Percentiles rank a stretch among this genome's conserved stretches.
These are phyloP conservation scores for Helicostylum pulchrum DNA, from an alignment of 192 early-diverging fungal species.

Conservation along the genomic window DNA sequence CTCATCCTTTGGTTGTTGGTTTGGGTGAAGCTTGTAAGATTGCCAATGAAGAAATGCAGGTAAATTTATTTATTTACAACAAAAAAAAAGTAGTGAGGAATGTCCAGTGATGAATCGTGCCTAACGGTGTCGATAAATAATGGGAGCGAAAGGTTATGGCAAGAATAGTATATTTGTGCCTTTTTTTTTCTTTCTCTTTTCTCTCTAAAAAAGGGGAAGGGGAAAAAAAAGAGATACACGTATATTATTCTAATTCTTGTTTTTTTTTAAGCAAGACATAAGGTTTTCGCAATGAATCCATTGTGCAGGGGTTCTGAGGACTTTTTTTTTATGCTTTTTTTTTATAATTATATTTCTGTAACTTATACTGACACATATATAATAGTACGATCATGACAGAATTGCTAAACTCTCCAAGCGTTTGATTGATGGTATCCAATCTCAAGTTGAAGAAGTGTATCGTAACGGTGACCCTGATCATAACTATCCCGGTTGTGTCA, in stretches of 20 bases:
- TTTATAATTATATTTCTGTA: not conserved
- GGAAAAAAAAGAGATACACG: not conserved
- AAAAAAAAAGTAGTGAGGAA: too few relatives aligned
- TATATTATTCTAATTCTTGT: not conserved
- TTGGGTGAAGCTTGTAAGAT: conserved; percentile 86
- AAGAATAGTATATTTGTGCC: too few relatives aligned
- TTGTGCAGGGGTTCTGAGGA: conserved; percentile 61
- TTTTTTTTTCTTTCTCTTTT: too few relatives aligned
- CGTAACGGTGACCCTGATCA: conserved; percentile 84
- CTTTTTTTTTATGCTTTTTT: not conserved
- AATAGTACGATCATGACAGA: conserved; percentile 73
- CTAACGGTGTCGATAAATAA: conserved; percentile 11
- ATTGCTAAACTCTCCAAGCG: conserved; percentile 72
- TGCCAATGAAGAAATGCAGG: conserved; percentile 75
- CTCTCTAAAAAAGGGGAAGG: not conserved
- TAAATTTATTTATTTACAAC: too few relatives aligned
- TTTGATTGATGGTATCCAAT: conserved; percentile 77
- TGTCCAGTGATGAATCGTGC: conserved; percentile 28
- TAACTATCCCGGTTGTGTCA: conserved; percentile 89
- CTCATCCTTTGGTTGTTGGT: conserved; percentile 86
- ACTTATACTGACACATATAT: not conserved
- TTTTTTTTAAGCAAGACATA: too few relatives aligned
- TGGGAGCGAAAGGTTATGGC: not conserved
- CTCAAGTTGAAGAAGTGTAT: conserved; percentile 74
- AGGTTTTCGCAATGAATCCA: conserved; percentile 37